Evolutionary conservation across 2,329 filamentous ascomycete genomes (phyloP).

Genomic region (Arthroderma uncinatum): DNA sequence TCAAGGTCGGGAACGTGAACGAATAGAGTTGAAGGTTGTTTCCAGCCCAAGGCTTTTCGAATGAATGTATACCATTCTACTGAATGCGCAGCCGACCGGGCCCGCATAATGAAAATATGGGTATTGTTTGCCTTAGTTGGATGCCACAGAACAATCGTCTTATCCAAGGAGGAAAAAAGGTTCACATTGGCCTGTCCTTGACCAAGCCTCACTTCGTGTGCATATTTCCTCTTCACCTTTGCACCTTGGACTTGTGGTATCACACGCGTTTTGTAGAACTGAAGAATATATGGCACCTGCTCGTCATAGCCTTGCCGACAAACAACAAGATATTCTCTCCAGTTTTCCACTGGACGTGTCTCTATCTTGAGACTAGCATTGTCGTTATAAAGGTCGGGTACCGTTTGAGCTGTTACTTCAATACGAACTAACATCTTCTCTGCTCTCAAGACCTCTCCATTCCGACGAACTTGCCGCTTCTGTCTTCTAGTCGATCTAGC

Average conservation of each 20-base stretch:
- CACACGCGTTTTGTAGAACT: conserved; percentile 52
- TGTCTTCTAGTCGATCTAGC: conserved; percentile 11
- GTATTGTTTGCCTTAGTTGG: conserved; percentile 41
- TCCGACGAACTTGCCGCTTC: conserved; percentile 9
- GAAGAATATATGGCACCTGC: conserved; percentile 45
- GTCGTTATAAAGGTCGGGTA: conserved; percentile 53
- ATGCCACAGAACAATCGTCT: conserved; percentile 54
- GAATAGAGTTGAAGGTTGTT: conserved; percentile 45
- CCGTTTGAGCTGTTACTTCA: conserved; percentile 42
- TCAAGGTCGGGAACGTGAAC: conserved; percentile 54
- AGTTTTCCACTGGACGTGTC: conserved; percentile 50
- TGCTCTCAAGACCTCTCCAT: conserved; percentile 54
- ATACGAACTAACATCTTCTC: conserved; percentile 57
- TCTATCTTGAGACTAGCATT: conserved; percentile 50
- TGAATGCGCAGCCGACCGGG: conserved; percentile 49
- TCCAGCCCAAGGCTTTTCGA: conserved; percentile 48
- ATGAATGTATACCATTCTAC: conserved; percentile 61
- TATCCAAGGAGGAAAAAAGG: conserved; percentile 55
- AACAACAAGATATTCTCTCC: conserved; percentile 53
- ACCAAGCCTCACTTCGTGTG: conserved; percentile 42
- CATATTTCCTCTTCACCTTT: conserved; percentile 43
- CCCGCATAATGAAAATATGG: conserved; percentile 51
- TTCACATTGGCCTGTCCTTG: conserved; percentile 43
- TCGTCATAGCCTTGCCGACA: conserved; percentile 48
- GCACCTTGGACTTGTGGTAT: conserved; percentile 49